Evolutionary conservation across 2,329 filamentous ascomycete genomes (phyloP), one percentile per base, ranked within the genome.

Genomic region (Penicillium corylophilum): DNA sequence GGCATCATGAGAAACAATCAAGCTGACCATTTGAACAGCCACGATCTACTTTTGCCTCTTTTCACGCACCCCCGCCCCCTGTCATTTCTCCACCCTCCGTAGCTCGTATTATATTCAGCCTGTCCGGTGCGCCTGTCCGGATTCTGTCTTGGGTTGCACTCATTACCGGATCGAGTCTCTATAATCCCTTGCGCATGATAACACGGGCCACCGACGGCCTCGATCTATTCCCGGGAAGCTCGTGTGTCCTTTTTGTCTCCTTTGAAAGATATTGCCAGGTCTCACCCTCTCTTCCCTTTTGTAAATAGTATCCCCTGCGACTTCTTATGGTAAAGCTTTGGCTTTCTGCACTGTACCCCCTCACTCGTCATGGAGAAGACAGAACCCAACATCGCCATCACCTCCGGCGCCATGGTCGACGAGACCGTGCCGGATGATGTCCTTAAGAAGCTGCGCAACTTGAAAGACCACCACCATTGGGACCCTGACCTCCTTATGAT

Each of bases 401-500:
- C 60, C 50, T 47, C 53, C 18, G 51, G 54, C 41, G 48, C 51
- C 18, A 49, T 44, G 50, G 53, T 56, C 40, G 59, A 65, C 16
- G 63, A 62, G 43, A 57, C 53, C 15, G 61, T 57, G 4, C 53
- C 63, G 3, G 59, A 55, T 40, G 65, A 66, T 26, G 62, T 64
- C 3, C 46, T 64, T n/a, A 43, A 49, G 4, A 62, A 69, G 36
- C 74, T 86, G 49, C 78, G 77, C 63, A 74, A 81, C 49, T 80
- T 86, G 63, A 81, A 84, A 63, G 78, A 79, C 61, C 77, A 81
- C 54, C 84, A 87, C 68, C 79, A 81, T 58, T 80, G 84, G 69
- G 84, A 87, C 56, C 83, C 83, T 35, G 86, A 87, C 62, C 67
- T 87, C 82, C 83, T n/a, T 74, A 85, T 53, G 82, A 85, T 55